These are phyloP conservation scores for Plectosphaerella sp. DNA, from an alignment of 2,329 filamentous ascomycete species.

Conservation along the genomic window DNA sequence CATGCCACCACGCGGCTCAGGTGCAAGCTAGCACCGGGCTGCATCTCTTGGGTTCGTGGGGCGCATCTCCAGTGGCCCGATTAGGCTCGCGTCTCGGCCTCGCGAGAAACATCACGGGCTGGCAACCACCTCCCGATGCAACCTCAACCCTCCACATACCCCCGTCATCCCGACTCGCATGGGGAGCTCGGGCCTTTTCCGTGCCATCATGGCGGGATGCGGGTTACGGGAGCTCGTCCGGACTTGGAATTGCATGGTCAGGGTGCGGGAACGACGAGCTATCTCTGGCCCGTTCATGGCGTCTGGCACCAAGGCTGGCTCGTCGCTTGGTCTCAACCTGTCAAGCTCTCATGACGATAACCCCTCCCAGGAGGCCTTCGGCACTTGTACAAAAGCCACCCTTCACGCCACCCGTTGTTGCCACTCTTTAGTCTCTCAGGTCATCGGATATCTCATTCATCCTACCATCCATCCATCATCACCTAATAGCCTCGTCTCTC, in stretches of 20 bases:
- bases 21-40: background rate
- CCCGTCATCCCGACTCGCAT: too few relatives aligned
- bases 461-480: background rate
- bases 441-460: background rate
- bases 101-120: too few relatives aligned
- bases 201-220: too few relatives aligned
- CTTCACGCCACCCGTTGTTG: background rate
- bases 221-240: too few relatives aligned
- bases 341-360: background rate
- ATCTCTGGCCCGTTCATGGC: constrained; percentile 1
- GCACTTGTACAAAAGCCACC: constrained; percentile 9
- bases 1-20: background rate
- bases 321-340: too few relatives aligned
- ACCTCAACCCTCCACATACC: too few relatives aligned
- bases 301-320: constrained; percentile 3
- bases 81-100: constrained; percentile 4
- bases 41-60: background rate
- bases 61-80: constrained; percentile 5
- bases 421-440: background rate
- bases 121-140: too few relatives aligned
- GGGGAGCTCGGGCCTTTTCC: too few relatives aligned
- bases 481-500: background rate
- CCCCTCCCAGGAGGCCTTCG: constrained; percentile 4
- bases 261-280: background rate
- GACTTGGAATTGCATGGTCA: background rate